Percentiles rank a stretch among this genome's conserved stretches.
Conservation (phyloP, 2,329 filamentous ascomycete genomes). For the Penicillium freii region DNA sequence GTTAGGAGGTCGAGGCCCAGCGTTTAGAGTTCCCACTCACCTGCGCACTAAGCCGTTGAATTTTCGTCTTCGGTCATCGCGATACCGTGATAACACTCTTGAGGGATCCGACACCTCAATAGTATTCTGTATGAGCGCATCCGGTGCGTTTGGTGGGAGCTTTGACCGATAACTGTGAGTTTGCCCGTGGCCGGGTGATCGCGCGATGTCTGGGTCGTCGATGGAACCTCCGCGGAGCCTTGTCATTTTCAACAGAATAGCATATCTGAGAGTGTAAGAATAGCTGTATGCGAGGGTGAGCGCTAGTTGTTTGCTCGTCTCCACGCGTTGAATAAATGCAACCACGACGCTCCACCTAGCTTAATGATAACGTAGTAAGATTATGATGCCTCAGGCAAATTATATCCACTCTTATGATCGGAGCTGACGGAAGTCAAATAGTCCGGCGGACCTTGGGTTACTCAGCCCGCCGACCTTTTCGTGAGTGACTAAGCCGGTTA, state of each 20-base stretch:
- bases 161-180: constrained; percentile 37
- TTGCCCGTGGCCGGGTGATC: constrained; percentile 28
- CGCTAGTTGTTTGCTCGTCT: neutral
- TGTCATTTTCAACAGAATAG: constrained; percentile 36
- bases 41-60: constrained; percentile 65
- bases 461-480: neutral
- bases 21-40: constrained; percentile 44
- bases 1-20: neutral
- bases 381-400: constrained; percentile 17
- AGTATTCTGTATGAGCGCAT: constrained; percentile 40
- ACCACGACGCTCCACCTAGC: constrained; percentile 8
- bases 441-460: neutral
- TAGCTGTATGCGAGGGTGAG: neutral
- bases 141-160: constrained; percentile 42
- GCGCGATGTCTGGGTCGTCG: constrained; percentile 32
- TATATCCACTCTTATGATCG: neutral
- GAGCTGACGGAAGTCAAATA: neutral
- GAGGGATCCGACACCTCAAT: constrained; percentile 39
- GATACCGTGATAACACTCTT: constrained; percentile 39
- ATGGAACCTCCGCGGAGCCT: constrained; percentile 44
- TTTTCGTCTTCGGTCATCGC: constrained; percentile 41
- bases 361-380: constrained; percentile 26
- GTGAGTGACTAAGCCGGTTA: neutral
- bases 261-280: constrained; percentile 27
- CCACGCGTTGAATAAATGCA: constrained; percentile 1